Percentiles rank a stretch among this genome's conserved stretches.
Evolutionary conservation across 768 basidiomycete species (phyloP).

Genomic region (Amanita phalloides): DNA sequence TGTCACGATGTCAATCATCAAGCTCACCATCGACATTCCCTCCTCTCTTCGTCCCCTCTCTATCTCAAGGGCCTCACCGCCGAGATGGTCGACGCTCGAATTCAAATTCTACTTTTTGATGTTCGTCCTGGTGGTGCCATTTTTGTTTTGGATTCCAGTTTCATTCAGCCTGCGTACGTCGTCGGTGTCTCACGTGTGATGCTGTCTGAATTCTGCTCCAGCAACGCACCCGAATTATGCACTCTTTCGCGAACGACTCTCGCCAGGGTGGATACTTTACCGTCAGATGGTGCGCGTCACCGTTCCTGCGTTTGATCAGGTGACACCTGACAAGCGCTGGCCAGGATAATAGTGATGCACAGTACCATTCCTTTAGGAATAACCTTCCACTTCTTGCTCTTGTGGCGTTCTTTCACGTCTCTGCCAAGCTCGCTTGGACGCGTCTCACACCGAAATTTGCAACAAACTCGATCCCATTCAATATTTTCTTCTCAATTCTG

Average conservation of each 20-base stretch:
- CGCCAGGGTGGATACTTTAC: constrained; percentile 74
- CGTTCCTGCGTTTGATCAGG: neutral
- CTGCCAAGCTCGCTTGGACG: constrained; percentile 40
- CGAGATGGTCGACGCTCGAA: constrained; percentile 75
- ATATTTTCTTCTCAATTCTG: constrained; percentile 46
- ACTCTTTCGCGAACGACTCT: constrained; percentile 45
- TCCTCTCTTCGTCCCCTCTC: constrained; percentile 22
- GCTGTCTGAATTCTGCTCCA: constrained; percentile 17
- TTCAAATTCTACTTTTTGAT: constrained; percentile 68
- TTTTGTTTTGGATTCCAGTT: constrained; percentile 72
- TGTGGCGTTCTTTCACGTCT: constrained; percentile 40
- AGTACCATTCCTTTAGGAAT: constrained; percentile 81
- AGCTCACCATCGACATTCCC: constrained; percentile 48
- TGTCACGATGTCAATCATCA: constrained; percentile 13
- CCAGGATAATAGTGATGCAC: constrained; percentile 88
- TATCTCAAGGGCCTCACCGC: constrained; percentile 18
- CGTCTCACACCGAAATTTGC: constrained; percentile 15
- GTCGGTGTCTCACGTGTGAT: neutral
- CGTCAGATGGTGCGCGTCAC: constrained; percentile 62
- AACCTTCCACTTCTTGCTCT: constrained; percentile 58
- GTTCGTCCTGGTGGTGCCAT: constrained; percentile 48
- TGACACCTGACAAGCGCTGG: constrained; percentile 4
- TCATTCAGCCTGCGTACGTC: constrained; percentile 64
- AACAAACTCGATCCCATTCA: constrained; percentile 38
- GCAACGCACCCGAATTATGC: constrained; percentile 69